Percentiles rank a stretch among this genome's conserved stretches.
phyloP scores from a whole-genome alignment of 1,284 basidiomycete species.

The Austroboletus novae-zelandiae region DNA sequence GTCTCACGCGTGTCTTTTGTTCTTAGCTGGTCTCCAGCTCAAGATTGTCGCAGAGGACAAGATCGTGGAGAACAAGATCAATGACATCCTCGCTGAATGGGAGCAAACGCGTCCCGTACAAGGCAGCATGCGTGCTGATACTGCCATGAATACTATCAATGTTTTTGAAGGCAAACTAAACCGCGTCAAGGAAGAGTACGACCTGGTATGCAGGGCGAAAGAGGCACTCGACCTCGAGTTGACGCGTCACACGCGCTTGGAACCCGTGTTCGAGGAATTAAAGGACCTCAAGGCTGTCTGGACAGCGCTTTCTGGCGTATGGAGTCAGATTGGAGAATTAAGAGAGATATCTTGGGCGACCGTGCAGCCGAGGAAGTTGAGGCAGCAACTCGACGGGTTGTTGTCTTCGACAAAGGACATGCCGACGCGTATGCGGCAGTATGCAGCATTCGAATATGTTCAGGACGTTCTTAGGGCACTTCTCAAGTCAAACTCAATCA shows the following conservation, averaged over 20 bases:
- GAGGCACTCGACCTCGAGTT: constrained; percentile 95
- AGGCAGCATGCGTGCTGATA: constrained; percentile 93
- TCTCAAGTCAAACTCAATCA: constrained; percentile 86
- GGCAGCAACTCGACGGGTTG: constrained; percentile 90
- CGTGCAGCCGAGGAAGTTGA: constrained; percentile 91
- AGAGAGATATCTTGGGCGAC: constrained; percentile 90
- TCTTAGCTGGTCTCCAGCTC: constrained; percentile 85
- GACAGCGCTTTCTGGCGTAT: constrained; percentile 97
- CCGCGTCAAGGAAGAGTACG: constrained; percentile 90
- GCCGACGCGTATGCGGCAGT: constrained; percentile 99
- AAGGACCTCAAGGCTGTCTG: constrained; percentile 97
- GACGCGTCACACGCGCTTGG: constrained; percentile 85
- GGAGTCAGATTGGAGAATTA: constrained; percentile 90
- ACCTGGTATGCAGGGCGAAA: constrained; percentile 92
- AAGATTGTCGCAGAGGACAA: constrained; percentile 99
- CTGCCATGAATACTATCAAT: constrained; percentile 93
- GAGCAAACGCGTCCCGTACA: constrained; percentile 94
- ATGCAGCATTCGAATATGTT: constrained; percentile 97
- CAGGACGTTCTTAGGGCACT: constrained; percentile 87
- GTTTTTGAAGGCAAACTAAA: constrained; percentile 90
- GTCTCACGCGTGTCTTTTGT: constrained; percentile 3
- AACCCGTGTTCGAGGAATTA: constrained; percentile 93
- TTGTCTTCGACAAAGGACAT: constrained; percentile 93
- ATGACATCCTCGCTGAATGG: constrained; percentile 90
- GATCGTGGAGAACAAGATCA: constrained; percentile 92